Conservation (phyloP, 2,329 filamentous ascomycete genomes). For the Fusarium stilboides region DNA sequence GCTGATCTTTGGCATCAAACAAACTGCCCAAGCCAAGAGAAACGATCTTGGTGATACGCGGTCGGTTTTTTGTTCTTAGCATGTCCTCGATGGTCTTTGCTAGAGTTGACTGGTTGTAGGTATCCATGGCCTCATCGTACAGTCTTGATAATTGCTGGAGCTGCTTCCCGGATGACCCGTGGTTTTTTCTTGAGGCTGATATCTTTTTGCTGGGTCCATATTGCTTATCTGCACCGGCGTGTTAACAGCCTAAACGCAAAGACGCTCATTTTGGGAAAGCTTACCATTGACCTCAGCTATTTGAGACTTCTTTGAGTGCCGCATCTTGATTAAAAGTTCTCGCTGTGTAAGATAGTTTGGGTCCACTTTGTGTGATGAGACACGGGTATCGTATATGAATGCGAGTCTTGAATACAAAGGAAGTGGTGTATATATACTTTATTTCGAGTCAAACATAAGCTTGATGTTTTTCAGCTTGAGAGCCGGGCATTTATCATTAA, state of each 20-base stretch:
- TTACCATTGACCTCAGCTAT: constrained; percentile 17
- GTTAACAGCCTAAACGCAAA: background rate
- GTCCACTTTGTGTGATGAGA: background rate
- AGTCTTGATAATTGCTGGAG: constrained; percentile 33
- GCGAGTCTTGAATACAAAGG: background rate
- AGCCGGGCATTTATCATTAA: background rate
- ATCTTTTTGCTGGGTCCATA: constrained; percentile 15
- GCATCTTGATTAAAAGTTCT: constrained; percentile 11
- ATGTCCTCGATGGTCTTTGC: constrained; percentile 39
- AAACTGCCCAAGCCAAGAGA: constrained; percentile 45
- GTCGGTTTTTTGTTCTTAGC: constrained; percentile 36
- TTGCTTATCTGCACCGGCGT: background rate
- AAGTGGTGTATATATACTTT: background rate
- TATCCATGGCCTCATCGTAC: constrained; percentile 33
- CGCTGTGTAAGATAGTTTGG: background rate
- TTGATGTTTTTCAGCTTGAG: constrained; percentile 2
- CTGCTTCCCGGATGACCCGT: constrained; percentile 32
- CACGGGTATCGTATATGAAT: background rate
- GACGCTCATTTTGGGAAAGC: background rate
- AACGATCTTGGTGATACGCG: constrained; percentile 36
- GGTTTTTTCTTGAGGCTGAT: constrained; percentile 14
- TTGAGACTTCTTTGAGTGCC: constrained; percentile 27
- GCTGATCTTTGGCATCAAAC: constrained; percentile 41
- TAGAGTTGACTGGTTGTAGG: constrained; percentile 33
- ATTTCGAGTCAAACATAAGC: background rate